A percentile compares a stretch with the other conserved stretches of the same genome.
These are phyloP conservation scores for Oryza longistaminata DNA, from an alignment of 176 grass and related monocot species.

Conservation along the genomic window DNA sequence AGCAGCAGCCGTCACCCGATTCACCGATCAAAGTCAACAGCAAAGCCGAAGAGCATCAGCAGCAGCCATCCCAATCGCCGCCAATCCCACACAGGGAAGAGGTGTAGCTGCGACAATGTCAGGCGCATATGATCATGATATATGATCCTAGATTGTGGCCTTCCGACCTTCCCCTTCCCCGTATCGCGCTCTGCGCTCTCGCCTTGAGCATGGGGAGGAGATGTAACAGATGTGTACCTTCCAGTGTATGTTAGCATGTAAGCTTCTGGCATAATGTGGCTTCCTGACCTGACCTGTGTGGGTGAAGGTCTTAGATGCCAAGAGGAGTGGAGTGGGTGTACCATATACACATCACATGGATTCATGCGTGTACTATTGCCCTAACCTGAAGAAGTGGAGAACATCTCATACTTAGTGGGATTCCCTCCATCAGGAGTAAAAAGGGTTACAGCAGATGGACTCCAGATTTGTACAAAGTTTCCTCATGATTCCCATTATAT, in stretches of 20 bases:
- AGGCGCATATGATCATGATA: constrained; percentile 25
- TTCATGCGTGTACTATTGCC: constrained; percentile 42
- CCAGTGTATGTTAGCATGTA: constrained; percentile 44
- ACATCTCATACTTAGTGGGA: constrained; percentile 7
- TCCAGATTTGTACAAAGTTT: constrained; percentile 47
- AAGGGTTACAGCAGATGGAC: constrained; percentile 10
- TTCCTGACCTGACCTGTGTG: constrained; percentile 15
- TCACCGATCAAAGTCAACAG: constrained; percentile 63
- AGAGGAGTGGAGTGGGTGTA: constrained; percentile 23
- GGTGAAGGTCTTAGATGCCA: constrained; percentile 16
- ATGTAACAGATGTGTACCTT: constrained; percentile 41
- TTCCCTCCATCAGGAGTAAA: constrained; percentile 1
- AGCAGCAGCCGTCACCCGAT: constrained; percentile 39
- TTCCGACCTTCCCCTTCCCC: constrained; percentile 20
- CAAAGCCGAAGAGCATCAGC: constrained; percentile 64
- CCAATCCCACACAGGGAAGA: constrained; percentile 39
- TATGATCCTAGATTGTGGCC: constrained; percentile 47
- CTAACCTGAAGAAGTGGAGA: constrained; percentile 46
- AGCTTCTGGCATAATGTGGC: constrained; percentile 38
- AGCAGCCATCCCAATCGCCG: constrained; percentile 30
- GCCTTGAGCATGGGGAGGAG: constrained; percentile 32
- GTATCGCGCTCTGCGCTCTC: constrained; percentile 18
- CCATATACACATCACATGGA: constrained; percentile 28
- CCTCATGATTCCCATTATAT: constrained; percentile 15
- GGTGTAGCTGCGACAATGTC: constrained; percentile 25